Conservation (phyloP, 2,329 filamentous ascomycete genomes). For the Drechslerella stenobrocha region DNA sequence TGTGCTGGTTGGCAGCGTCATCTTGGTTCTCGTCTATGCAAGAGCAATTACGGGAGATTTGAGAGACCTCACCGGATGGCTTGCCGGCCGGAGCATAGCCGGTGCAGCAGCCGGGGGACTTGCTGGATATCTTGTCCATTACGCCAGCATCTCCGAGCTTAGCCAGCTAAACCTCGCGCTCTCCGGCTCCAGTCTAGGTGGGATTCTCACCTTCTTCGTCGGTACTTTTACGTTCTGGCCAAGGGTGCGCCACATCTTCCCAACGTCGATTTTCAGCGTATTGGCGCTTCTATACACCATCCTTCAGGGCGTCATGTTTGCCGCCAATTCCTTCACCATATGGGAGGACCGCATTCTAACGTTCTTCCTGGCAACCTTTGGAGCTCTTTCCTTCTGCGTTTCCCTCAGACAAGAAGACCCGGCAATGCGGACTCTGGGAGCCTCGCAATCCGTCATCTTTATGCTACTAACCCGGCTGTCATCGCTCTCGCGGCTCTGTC, state of each 20-base stretch:
- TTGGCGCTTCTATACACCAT: slow-evolving; percentile 76
- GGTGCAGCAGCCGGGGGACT: slow-evolving; percentile 59
- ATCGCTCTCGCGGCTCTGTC: slow-evolving; percentile 86
- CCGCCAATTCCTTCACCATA: slow-evolving; percentile 96
- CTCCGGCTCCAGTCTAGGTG: slow-evolving; percentile 58
- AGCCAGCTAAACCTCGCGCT: slow-evolving; percentile 54
- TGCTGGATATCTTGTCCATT: slow-evolving; percentile 31
- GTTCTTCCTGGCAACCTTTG: slow-evolving; percentile 89
- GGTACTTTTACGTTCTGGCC: slow-evolving; percentile 55
- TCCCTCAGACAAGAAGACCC: slow-evolving; percentile 72
- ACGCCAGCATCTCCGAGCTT: slow-evolving; percentile 12
- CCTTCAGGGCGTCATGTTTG: slow-evolving; percentile 90
- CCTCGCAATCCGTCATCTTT: slow-evolving; percentile 84
- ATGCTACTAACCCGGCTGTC: slow-evolving; percentile 75
- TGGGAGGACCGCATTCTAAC: slow-evolving; percentile 96
- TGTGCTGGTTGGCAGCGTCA: slow-evolving; percentile 69
- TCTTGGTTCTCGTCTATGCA: slow-evolving; percentile 73
- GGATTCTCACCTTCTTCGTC: slow-evolving; percentile 57
- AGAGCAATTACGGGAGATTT: slow-evolving; percentile 62
- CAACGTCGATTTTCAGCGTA: slow-evolving; percentile 85
- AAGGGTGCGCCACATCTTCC: slow-evolving; percentile 61
- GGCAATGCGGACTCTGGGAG: slow-evolving; percentile 71
- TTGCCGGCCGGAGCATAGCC: slow-evolving; percentile 61
- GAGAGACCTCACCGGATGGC: slow-evolving; percentile 60
- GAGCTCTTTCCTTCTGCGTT: slow-evolving; percentile 71